Evolutionary conservation across 306 rosid genomes (phyloP), one percentile per base, ranked within the genome.

Genomic region (Hippophae rhamnoides): DNA sequence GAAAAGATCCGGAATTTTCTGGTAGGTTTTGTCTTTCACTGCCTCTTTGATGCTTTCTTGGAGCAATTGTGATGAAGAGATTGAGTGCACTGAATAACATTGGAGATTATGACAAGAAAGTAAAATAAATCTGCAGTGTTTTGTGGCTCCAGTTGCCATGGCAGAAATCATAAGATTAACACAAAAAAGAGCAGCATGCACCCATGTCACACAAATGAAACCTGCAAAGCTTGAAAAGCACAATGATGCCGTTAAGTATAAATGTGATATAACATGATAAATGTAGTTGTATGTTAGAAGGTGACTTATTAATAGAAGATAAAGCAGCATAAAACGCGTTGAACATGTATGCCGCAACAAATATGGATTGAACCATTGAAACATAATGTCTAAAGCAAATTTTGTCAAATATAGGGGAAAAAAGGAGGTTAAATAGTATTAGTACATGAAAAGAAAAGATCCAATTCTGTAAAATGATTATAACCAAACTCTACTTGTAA

Each of bases 1-100:
- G 66, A 90, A 66, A 53, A 82, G 42, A 64, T 86, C 85, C 3
- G 94, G 86, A 62, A 86, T 83, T 71, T 76, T 71, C 56, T 66
- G 56, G 23, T 85, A 90, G 63, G 76, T 66, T 74, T 81, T 87
- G 69, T 81, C 66, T 69, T 76, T 79, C 63, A 87, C 80, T 54
- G 77, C 80, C 46, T 69, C 74, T 72, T 69, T 72, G 11, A 87
- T 56, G 51, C 54, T 65, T 47, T 78, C 76, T 59, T 76, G 86
- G 58, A 80, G 74, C 6, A 56, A 13, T 55, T 67, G 76, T 31
- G 63, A 58, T 42, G 89, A 71, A 45, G 78, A 69, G 6, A 63
- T 18, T 13, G 72, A 61, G 68, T 27, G 71, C 58, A 41, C 40
- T 10, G 70, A 75, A 54, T 62, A 64, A 59, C 48, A 72, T 41